phyloP scores from a whole-genome alignment of 2,329 filamentous ascomycete species.

The Pyrenochaeta sp. region DNA sequence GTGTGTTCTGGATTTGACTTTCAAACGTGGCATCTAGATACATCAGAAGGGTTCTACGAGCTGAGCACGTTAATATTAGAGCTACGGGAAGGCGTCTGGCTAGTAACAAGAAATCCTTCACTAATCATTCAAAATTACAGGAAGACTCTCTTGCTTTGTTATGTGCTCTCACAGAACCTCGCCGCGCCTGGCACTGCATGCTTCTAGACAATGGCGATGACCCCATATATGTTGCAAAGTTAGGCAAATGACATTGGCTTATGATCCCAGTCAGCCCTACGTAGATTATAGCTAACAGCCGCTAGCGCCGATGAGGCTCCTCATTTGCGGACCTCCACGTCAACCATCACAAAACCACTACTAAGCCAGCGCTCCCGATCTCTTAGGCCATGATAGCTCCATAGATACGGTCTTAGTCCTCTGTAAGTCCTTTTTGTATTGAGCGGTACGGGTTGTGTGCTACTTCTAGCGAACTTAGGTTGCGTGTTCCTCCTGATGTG shows the following conservation, averaged over 20 bases:
- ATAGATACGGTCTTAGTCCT: background rate
- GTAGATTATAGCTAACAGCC: constrained; percentile 23
- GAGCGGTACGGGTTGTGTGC: background rate
- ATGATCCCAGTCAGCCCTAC: constrained; percentile 16
- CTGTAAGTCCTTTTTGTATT: background rate
- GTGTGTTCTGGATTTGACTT: background rate
- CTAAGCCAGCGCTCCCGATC: background rate
- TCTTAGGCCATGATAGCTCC: constrained; percentile 18
- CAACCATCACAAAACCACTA: constrained; percentile 20
- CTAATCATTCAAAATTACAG: too few relatives aligned
- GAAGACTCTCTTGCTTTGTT: too few relatives aligned
- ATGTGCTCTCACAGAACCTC: too few relatives aligned
- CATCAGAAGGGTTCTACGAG: too few relatives aligned
- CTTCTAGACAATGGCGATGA: background rate
- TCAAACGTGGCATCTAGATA: too few relatives aligned
- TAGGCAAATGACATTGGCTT: background rate
- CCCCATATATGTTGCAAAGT: background rate
- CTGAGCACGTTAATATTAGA: too few relatives aligned
- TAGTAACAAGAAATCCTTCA: too few relatives aligned
- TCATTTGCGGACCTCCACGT: constrained; percentile 42
- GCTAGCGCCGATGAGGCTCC: constrained; percentile 41
- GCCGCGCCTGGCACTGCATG: too few relatives aligned
- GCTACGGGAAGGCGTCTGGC: too few relatives aligned
- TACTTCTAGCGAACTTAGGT: background rate
- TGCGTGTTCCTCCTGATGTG: background rate